A percentile compares a stretch with the other conserved stretches of the same genome.
phyloP scores from a whole-genome alignment of 495 filamentous ascomycete genomes.

The Xylaria castorea region DNA sequence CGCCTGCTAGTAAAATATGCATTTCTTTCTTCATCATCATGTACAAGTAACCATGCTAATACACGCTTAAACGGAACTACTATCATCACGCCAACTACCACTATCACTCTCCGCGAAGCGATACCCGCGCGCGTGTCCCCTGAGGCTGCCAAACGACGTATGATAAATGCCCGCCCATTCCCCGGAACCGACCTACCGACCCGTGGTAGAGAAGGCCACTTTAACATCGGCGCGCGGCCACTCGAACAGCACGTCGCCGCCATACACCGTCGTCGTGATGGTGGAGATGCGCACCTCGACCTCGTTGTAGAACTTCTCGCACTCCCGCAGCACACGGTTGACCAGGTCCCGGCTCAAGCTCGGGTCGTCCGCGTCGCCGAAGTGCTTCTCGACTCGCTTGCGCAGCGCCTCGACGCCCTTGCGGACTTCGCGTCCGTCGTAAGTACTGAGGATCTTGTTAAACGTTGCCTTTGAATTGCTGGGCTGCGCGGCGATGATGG shows the following conservation, averaged over 20 bases:
- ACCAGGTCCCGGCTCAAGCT: slow-evolving; percentile 71
- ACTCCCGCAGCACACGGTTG: slow-evolving; percentile 77
- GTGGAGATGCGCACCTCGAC: slow-evolving; percentile 73
- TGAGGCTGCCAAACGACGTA: slow-evolving; percentile 24
- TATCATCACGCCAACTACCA: slow-evolving; percentile 30
- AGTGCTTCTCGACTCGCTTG: slow-evolving; percentile 95
- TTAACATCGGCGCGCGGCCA: slow-evolving; percentile 62
- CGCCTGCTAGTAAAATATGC: not conserved
- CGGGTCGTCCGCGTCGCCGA: slow-evolving; percentile 83
- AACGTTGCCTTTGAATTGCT: slow-evolving; percentile 80
- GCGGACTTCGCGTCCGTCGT: slow-evolving; percentile 82
- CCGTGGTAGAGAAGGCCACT: slow-evolving; percentile 52
- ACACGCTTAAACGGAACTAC: slow-evolving; percentile 35
- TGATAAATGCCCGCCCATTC: slow-evolving; percentile 37
- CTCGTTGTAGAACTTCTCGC: slow-evolving; percentile 77
- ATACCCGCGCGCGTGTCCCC: slow-evolving; percentile 14
- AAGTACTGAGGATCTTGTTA: slow-evolving; percentile 79
- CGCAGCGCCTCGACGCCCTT: slow-evolving; percentile 84
- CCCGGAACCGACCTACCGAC: slow-evolving; percentile 48
- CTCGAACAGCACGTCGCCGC: slow-evolving; percentile 61
- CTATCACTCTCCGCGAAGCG: slow-evolving; percentile 23
- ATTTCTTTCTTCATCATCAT: slow-evolving; percentile 26
- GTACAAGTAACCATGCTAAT: slow-evolving; percentile 39
- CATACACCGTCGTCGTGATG: slow-evolving; percentile 64
- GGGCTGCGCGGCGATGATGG: slow-evolving; percentile 69